Base-by-base conservation (phyloP, 352 stramenopile genomes). In the Phytophthora agathidicida region DNA sequence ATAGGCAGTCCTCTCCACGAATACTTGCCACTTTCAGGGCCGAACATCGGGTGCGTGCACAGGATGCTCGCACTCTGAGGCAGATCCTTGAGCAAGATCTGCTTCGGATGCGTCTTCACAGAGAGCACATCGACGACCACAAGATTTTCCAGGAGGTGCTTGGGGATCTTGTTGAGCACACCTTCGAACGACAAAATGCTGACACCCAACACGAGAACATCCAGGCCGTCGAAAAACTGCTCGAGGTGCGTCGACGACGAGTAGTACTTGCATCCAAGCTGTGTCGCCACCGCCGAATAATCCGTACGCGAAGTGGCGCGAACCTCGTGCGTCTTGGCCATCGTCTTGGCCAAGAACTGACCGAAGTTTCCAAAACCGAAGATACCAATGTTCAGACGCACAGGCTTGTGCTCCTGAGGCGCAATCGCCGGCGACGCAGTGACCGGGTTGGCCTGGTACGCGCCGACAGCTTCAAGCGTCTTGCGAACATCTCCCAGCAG, bases 41-140 rank as follows among this genome's bases (percentile, higher is more conserved):
- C 97, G 75, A 99, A 99, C 97, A 99, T 99, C 2, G 97, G 97
- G 77, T 99, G 97, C 13, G 97, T 98, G 58, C 95, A 99, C 28
- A 99, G 69, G 28, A 99, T 96, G 52, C 97, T 96, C 46, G 82
- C 89, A 59, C 89, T 89, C 35, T 75, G 53, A 2, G 96, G 96
- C 13, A 98, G 61, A n/a, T 90, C 53, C 28, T 96, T 71, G 33
- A 98, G 80, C 75, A 99, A 59, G 32, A 97, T 86, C 58, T 97
- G 75, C 65, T 98, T 97, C 24, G 97, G 77, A 75, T 99, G 96
- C 38, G 97, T 97, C 72, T 99, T 99, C n/a, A 99, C 96, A 49
- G 91, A 98, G 35, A 99, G 75, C 46, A 99, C 97, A 75, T 99
- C 97, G 10, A 99, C 96, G 37, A 99, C 76, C 22, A 99, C 82